phyloP scores from a whole-genome alignment of 2,329 filamentous ascomycete genomes.

The Xylariaceae sp. region DNA sequence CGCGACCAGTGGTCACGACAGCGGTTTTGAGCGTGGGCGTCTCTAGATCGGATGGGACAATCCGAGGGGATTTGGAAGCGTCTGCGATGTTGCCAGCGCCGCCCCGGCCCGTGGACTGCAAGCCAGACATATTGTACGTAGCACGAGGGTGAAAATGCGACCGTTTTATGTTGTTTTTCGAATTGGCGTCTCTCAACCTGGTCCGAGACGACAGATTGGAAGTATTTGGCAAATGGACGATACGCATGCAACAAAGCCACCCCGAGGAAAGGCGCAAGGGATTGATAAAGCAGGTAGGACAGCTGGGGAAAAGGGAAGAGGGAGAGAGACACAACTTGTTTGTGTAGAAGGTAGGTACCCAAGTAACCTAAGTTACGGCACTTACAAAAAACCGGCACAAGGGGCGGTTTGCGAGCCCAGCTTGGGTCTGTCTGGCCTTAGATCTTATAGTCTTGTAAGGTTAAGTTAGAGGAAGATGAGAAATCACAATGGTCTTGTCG shows the following conservation, averaged over 20 bases:
- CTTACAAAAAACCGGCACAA: background rate
- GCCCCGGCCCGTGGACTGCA: slow-evolving; percentile 67
- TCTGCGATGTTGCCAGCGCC: slow-evolving; percentile 71
- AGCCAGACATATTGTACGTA: slow-evolving; percentile 31
- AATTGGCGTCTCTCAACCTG: too few species aligned
- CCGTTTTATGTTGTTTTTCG: background rate
- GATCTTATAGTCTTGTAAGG: slow-evolving; percentile 1
- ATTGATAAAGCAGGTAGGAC: too few species aligned
- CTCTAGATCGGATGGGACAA: slow-evolving; percentile 60
- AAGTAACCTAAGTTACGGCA: slow-evolving; percentile 1
- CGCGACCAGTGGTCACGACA: slow-evolving; percentile 85
- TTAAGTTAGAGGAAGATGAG: too few species aligned
- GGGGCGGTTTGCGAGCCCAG: background rate
- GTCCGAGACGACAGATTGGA: too few species aligned
- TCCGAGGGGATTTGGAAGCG: slow-evolving; percentile 39
- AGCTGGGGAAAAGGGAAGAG: background rate
- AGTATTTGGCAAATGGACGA: too few species aligned
- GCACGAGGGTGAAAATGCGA: background rate
- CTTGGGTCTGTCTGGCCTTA: slow-evolving; percentile 2
- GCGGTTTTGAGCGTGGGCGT: slow-evolving; percentile 79
- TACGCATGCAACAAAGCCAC: too few species aligned
- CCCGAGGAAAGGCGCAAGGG: too few species aligned
- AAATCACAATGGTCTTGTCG: background rate
- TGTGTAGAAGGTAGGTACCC: too few species aligned
- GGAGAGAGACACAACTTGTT: slow-evolving; percentile 1